These are phyloP conservation scores for Talaromyces piceae DNA, from an alignment of 2,329 filamentous ascomycete genomes.

Conservation along the genomic window DNA sequence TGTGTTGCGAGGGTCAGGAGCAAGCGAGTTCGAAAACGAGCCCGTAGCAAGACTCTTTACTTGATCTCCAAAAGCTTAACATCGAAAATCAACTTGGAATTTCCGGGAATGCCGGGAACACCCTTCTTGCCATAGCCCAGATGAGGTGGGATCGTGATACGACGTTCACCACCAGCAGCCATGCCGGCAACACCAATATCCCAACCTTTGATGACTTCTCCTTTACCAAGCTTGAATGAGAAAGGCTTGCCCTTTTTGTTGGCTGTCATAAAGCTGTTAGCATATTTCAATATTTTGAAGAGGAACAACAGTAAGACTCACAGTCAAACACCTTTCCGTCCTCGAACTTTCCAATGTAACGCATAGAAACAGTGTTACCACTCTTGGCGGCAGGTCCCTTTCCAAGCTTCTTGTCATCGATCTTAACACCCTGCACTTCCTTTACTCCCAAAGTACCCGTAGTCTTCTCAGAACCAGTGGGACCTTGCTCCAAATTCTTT, in stretches of 20 bases:
- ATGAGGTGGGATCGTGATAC: conserved; percentile 78
- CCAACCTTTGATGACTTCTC: conserved; percentile 98
- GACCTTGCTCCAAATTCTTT: conserved; percentile 96
- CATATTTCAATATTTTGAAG: conserved; percentile 1
- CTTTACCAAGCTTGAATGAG: conserved; percentile 85
- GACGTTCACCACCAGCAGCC: conserved; percentile 85
- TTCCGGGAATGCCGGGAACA: conserved; percentile 77
- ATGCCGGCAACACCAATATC: conserved; percentile 91
- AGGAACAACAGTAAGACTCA: conserved; percentile 42
- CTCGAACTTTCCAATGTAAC: conserved; percentile 95
- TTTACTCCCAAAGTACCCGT: conserved; percentile 61
- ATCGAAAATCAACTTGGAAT: conserved; percentile 89
- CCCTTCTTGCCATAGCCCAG: conserved; percentile 84
- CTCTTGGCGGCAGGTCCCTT: conserved; percentile 79
- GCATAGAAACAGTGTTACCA: conserved; percentile 83
- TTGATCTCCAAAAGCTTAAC: conserved; percentile 79
- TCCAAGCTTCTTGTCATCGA: conserved; percentile 93
- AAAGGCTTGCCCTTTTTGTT: conserved; percentile 99
- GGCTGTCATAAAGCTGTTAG: conserved; percentile 44
- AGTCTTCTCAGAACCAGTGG: conserved; percentile 62
- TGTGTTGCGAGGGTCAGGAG: background rate
- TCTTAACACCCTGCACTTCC: conserved; percentile 76
- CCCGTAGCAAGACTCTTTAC: conserved; percentile 42
- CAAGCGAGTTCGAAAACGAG: background rate
- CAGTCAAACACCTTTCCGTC: conserved; percentile 94